These are phyloP conservation scores for Phoma sp. DNA, from an alignment of 2,329 filamentous ascomycete species.

Conservation along the genomic window DNA sequence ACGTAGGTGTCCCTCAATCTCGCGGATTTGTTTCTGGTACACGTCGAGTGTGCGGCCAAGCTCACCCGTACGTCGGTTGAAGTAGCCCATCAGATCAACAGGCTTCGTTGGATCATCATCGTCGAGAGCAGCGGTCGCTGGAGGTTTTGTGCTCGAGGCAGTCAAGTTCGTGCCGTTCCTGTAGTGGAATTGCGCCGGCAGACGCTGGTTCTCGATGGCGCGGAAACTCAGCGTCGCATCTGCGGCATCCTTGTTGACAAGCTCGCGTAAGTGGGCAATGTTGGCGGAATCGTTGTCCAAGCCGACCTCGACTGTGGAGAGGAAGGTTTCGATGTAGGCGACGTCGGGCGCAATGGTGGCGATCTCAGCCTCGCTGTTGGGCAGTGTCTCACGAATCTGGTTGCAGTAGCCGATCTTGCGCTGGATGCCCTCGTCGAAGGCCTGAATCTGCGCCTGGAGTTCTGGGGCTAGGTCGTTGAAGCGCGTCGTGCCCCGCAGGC, in stretches of 20 bases:
- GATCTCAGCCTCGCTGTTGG: conserved; percentile 67
- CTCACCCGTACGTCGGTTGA: conserved; percentile 50
- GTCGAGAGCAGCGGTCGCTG: conserved; percentile 40
- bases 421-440: conserved; percentile 80
- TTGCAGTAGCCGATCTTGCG: conserved; percentile 77
- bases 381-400: conserved; percentile 72
- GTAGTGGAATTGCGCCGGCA: conserved; percentile 70
- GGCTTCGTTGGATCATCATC: conserved; percentile 47
- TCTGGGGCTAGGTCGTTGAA: conserved; percentile 89
- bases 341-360: conserved; percentile 70
- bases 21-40: conserved; percentile 53
- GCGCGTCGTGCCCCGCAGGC: conserved; percentile 84
- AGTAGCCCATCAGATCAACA: conserved; percentile 56
- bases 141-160: conserved; percentile 37
- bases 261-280: conserved; percentile 63
- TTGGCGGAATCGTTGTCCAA: conserved; percentile 68
- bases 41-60: conserved; percentile 48
- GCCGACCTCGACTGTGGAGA: conserved; percentile 68
- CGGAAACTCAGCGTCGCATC: conserved; percentile 76
- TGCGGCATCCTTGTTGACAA: conserved; percentile 69
- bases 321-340: conserved; percentile 65
- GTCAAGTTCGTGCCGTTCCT: conserved; percentile 49
- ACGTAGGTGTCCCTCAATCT: conserved; percentile 58
- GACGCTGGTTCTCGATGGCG: conserved; percentile 74
- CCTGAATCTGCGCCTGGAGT: conserved; percentile 77